Percentiles rank a stretch among this genome's conserved stretches.
phyloP scores from a whole-genome alignment of 2,329 filamentous ascomycete genomes.

The Venturia pyrina region DNA sequence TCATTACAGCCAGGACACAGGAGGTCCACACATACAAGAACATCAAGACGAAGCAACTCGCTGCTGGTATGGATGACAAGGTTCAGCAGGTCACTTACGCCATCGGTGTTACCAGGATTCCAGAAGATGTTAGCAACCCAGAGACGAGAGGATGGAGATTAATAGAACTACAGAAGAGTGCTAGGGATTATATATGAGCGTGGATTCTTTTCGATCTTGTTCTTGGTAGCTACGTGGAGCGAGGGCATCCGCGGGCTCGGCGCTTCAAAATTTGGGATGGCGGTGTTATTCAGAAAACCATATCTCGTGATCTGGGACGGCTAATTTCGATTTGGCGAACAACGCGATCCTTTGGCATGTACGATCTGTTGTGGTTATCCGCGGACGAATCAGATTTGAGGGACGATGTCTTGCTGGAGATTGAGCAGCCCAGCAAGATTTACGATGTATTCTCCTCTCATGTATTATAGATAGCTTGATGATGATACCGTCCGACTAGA shows the following conservation, averaged over 20 bases:
- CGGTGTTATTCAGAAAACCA: neutral
- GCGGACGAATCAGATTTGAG: neutral
- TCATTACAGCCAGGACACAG: slow-evolving; percentile 91
- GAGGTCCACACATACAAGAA: slow-evolving; percentile 97
- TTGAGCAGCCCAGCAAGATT: neutral
- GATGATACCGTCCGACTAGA: neutral
- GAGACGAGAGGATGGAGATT: slow-evolving; percentile 95
- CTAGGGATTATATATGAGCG: slow-evolving; percentile 69
- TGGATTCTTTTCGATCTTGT: neutral
- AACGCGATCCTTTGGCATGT: neutral
- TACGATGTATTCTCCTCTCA: neutral
- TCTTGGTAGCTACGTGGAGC: neutral
- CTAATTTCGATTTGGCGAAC: neutral
- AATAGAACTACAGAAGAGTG: slow-evolving; percentile 98
- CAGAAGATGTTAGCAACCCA: slow-evolving; percentile 92
- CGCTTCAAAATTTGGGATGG: neutral
- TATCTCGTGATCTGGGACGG: neutral
- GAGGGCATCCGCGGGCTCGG: neutral
- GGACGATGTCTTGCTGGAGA: neutral
- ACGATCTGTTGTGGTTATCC: neutral
- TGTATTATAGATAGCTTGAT: neutral
- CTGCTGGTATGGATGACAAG: slow-evolving; percentile 96
- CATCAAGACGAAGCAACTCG: slow-evolving; percentile 77
- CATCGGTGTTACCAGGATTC: slow-evolving; percentile 85
- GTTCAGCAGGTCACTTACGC: slow-evolving; percentile 97